phyloP scores from a whole-genome alignment of 148 eudicot genomes.

The Camellia sinensis region DNA sequence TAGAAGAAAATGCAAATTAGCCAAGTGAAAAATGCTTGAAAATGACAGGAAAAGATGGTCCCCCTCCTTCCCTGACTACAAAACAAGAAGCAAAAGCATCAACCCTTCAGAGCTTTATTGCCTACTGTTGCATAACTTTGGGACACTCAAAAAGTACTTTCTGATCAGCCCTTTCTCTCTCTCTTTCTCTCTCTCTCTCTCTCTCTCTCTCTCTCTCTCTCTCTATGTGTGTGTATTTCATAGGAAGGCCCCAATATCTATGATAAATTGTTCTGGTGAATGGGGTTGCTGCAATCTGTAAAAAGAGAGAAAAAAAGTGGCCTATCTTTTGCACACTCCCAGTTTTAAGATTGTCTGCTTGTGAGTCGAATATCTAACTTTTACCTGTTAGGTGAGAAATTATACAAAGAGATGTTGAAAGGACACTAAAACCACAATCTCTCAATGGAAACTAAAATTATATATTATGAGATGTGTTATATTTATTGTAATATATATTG shows the following conservation, averaged over 20 bases:
- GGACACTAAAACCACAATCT: constrained; percentile 32
- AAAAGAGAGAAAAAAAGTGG: constrained; percentile 39
- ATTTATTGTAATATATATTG: too few relatives aligned
- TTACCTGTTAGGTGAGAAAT: constrained; percentile 27
- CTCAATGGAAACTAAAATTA: background rate
- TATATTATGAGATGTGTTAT: too few relatives aligned
- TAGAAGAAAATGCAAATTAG: constrained; percentile 34
- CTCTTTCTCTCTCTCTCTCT: constrained; percentile 18
- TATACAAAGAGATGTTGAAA: constrained; percentile 34
- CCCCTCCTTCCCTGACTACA: constrained; percentile 55
- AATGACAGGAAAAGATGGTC: constrained; percentile 65
- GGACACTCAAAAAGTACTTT: constrained; percentile 58
- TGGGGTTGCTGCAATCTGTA: constrained; percentile 29
- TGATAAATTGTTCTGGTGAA: constrained; percentile 22
- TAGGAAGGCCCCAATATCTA: constrained; percentile 6
- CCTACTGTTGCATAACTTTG: constrained; percentile 61
- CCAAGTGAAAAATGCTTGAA: constrained; percentile 47
- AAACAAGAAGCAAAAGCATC: constrained; percentile 47
- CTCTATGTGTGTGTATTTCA: constrained; percentile 12
- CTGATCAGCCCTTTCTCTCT: constrained; percentile 13
- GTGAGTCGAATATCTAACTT: constrained; percentile 51
- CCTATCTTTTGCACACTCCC: constrained; percentile 55
- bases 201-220: constrained; percentile 21
- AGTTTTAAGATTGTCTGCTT: constrained; percentile 59
- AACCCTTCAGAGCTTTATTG: constrained; percentile 43